These are phyloP conservation scores for Erodium texanum DNA, from an alignment of 441 rosid species.

Conservation along the genomic window DNA sequence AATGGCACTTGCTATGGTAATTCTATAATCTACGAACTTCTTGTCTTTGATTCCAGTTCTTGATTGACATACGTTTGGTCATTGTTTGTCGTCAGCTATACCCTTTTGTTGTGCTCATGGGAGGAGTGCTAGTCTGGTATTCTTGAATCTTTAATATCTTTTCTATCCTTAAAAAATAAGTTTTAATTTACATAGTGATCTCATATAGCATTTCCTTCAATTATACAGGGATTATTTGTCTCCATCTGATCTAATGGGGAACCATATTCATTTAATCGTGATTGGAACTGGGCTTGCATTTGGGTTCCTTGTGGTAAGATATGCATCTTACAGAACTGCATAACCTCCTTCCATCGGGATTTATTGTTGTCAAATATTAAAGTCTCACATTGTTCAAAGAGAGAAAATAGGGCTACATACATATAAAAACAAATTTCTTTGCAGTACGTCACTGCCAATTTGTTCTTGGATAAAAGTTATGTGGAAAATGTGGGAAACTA, in stretches of 20 bases:
- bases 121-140: slow-evolving; percentile 78
- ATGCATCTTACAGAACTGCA: background rate
- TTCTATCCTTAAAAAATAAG: background rate
- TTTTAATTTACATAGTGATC: slow-evolving; percentile 12
- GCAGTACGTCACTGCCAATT: background rate
- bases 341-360: background rate
- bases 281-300: slow-evolving; percentile 96
- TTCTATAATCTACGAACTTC: slow-evolving; percentile 2
- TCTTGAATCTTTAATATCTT: slow-evolving; percentile 2
- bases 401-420: background rate
- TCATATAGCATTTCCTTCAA: slow-evolving; percentile 15
- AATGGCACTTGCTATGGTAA: slow-evolving; percentile 82
- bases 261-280: slow-evolving; percentile 79
- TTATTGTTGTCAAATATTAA: background rate
- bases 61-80: slow-evolving; percentile 14
- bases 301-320: slow-evolving; percentile 95
- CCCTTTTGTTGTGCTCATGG: slow-evolving; percentile 61
- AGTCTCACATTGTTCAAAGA: background rate
- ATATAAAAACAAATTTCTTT: too few relatives aligned
- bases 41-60: slow-evolving; percentile 6
- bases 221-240: slow-evolving; percentile 81
- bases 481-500: background rate
- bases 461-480: background rate
- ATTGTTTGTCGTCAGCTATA: slow-evolving; percentile 46
- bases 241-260: slow-evolving; percentile 59